Evolutionary conservation across 2,329 filamentous ascomycete genomes (phyloP), one percentile per base, ranked within the genome.

Genomic region (Neopestalotiopsis sp.): DNA sequence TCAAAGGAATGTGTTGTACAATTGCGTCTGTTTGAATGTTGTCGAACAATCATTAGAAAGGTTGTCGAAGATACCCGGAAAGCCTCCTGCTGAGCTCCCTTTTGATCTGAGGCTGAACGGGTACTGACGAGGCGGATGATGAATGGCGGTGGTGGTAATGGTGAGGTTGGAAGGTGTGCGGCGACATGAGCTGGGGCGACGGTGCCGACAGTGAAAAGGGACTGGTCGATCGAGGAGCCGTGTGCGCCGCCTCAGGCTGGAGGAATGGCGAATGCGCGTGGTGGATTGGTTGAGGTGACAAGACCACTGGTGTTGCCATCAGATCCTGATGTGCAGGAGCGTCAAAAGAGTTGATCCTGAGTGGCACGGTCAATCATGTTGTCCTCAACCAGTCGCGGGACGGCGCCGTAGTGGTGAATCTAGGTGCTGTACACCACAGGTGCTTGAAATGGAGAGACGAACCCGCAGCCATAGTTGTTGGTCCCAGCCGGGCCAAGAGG

Each of bases 401-500:
- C 77, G 73, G 75, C 75, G 79, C 80, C 81, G 77, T 75, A 80
- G 78, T 81, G 81, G 78, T 76, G 76, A 73, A 80, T 56, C 73
- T 87, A 89, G 81, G 85, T 88, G 87, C 86, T 38, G 34, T 38
- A 89, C 83, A 89, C 83, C 10, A 30, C 45, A 17, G 17, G 45
- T 80, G 86, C 82, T 82, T 88, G 86, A 81, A 86, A 83, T 85
- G 87, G 87, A 88, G 85, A 84, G 82, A 89, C 87, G 85, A 89
- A 89, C 87, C 87, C 87, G 82, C 84, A 79, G 79, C 83, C 83
- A 82, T 81, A 84, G 78, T 83, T 81, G 80, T 72, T 81, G 77
- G 79, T 75, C 74, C 76, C 78, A 67, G 74, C 71, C 69, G 73
- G 77, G 78, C 84, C 80, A 80, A 83, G 77, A 84, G 83, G 81